Base-by-base conservation (phyloP, 441 rosid species). In the Populus hybrid region DNA sequence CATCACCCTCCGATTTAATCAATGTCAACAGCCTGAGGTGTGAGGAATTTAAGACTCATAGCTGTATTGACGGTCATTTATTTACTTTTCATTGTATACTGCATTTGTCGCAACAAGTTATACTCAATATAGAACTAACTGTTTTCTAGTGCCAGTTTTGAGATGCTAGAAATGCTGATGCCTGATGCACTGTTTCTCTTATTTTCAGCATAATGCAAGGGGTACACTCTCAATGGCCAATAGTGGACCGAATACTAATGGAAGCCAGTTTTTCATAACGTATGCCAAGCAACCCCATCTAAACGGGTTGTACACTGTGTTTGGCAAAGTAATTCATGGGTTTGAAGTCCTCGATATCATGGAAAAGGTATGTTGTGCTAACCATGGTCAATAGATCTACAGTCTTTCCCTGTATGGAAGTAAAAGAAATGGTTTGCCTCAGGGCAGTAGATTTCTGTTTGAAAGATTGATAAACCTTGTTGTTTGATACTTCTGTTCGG, bases 281-380 rank as follows among this genome's bases (percentile, higher is more conserved):
- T 96, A 90, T 50, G 98, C 92, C 5, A 94, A 96, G 86, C 98
- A 94, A 81, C 99, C 98, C 23, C 98, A 94, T 87, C 97, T 94
- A 67, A 93, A 96, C 82, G 98, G 99, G 72, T 73, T 90, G 70
- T 94, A 95, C 90, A 95, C 99, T 23, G 80, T 94, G 69, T 91
- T 95, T 74, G 99, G 99, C 81, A 89, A 82, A 83, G 99, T 95
- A 77, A 95, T 95, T 84, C 98, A 95, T 80, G 99, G 99, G 46
- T 95, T 95, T 78, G 99, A 95, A 87, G 97, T 95, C 69, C 97
- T 95, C 79, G 98, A 95, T 88, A 76, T 95, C 72, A 95, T 94
- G 99, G 98, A 95, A 81, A 95, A 95, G 98, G 98, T 94, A 82
- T 34, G 64, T 38, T 69, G 6, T 57, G 74, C 64, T 71, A 24